These are phyloP conservation scores for Neurospora tetraspora DNA, from an alignment of 495 filamentous ascomycete species.

Conservation along the genomic window DNA sequence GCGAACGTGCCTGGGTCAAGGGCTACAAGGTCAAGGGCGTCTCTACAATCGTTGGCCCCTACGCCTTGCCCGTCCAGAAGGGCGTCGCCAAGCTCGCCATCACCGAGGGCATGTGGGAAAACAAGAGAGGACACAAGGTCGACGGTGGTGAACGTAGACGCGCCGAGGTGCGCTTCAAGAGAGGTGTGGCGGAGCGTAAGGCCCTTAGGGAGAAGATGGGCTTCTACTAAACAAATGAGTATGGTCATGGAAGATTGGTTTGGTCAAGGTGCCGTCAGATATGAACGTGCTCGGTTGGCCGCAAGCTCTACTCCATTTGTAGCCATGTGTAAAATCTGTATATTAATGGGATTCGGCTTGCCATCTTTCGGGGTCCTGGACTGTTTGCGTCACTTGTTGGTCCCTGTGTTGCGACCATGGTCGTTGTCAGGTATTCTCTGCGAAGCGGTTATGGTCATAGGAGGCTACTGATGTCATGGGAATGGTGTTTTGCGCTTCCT, in stretches of 20 bases:
- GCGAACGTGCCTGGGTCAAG: constrained; percentile 40
- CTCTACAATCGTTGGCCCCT: constrained; percentile 59
- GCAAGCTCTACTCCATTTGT: neutral
- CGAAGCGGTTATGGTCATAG: neutral
- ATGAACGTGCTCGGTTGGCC: neutral
- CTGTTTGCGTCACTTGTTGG: neutral
- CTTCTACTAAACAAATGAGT: constrained; percentile 10
- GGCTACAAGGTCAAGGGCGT: constrained; percentile 57
- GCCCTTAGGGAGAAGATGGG: constrained; percentile 30
- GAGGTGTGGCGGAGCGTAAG: constrained; percentile 37
- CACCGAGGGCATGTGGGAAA: constrained; percentile 84
- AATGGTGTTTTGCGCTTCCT: neutral
- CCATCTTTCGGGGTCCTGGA: neutral
- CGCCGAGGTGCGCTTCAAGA: constrained; percentile 62
- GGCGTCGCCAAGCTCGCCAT: constrained; percentile 54
- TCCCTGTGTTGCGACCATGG: neutral
- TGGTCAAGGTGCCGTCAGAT: neutral
- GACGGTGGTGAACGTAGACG: constrained; percentile 92
- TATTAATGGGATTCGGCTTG: constrained; percentile 10
- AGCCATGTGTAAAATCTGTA: constrained; percentile 17
- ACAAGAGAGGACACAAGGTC: constrained; percentile 73
- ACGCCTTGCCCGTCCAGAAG: constrained; percentile 53
- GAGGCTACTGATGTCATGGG: neutral
- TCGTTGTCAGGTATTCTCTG: neutral
- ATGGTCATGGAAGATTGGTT: neutral